Base-by-base conservation (phyloP, 225 moss, liverwort and hornwort species). In the Takakia lepidozioides region DNA sequence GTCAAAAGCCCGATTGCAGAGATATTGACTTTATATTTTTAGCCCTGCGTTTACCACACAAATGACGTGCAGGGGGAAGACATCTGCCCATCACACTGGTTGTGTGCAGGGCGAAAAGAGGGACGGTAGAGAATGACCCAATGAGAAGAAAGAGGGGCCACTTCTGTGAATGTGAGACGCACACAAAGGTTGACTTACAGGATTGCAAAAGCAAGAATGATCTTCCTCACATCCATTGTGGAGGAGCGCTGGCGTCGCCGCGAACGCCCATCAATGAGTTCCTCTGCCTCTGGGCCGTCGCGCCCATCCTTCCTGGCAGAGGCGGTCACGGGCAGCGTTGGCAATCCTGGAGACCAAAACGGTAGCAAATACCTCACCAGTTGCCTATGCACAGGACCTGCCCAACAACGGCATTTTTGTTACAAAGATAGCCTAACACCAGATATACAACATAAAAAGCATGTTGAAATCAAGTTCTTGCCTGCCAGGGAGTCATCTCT, bases 121-220 rank as follows among this genome's bases (percentile, higher is more conserved):
- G n/a, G n/a, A n/a, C n/a, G n/a, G n/a, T n/a, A n/a, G n/a, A n/a
- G n/a, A n/a, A n/a, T n/a, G n/a, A n/a, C n/a, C n/a, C n/a, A n/a
- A n/a, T n/a, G n/a, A n/a, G n/a, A n/a, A n/a, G n/a, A n/a, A n/a
- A n/a, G n/a, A n/a, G n/a, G n/a, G n/a, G n/a, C n/a, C n/a, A n/a
- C n/a, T n/a, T n/a, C n/a, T n/a, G n/a, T n/a, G n/a, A n/a, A 51
- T 16, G 11, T 16, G 8, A 51, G 11, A 29, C 30, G n/a, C 21
- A 19, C 14, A 29, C 18, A 13, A 55, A 3, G 5, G 22, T 17
- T 3, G 15, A 67, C 75, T 23, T 38, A 98, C 95, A 98, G 78
- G 41, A 98, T 81, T 22, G 95, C 91, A 64, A 98, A 76, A 25
- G 81, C 53, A 13, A 98, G 83, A 54, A 98, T 91, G 52, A 98